These are phyloP conservation scores for Pichia ethanolica DNA, from an alignment of 805 yeast genomes.

Conservation along the genomic window DNA sequence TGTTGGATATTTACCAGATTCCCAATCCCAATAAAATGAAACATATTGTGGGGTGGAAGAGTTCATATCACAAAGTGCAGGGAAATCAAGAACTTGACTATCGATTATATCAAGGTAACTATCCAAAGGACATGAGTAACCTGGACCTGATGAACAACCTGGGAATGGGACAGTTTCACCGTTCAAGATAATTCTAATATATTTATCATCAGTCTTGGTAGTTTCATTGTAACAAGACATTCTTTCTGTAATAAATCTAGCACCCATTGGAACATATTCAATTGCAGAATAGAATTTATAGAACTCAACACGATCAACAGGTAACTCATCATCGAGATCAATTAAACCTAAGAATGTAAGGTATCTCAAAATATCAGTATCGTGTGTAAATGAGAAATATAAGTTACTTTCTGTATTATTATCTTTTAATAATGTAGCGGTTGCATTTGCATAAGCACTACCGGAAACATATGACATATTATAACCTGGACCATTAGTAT, in stretches of 20 bases:
- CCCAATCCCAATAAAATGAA: constrained; percentile 9
- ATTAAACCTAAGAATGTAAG: constrained; percentile 55
- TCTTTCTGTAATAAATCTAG: constrained; percentile 43
- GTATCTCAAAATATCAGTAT: constrained; percentile 54
- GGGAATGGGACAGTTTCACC: constrained; percentile 48
- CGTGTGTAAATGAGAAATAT: constrained; percentile 42
- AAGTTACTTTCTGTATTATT: neutral
- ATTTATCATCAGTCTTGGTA: constrained; percentile 16
- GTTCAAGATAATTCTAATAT: constrained; percentile 41
- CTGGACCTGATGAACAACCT: constrained; percentile 43
- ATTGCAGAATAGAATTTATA: constrained; percentile 34
- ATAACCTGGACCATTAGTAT: constrained; percentile 55
- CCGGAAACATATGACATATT: constrained; percentile 39
- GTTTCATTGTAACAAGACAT: constrained; percentile 16
- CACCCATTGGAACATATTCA: constrained; percentile 52
- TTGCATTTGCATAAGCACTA: constrained; percentile 42
- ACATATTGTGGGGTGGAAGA: neutral
- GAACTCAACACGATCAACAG: constrained; percentile 33
- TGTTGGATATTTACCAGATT: neutral
- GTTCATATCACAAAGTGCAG: neutral
- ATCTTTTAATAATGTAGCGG: constrained; percentile 18
- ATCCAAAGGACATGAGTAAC: constrained; percentile 36
- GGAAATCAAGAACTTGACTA: neutral
- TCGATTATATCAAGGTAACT: constrained; percentile 17
- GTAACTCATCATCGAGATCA: constrained; percentile 32